These are phyloP conservation scores for Pleurotus cornucopiae DNA, from an alignment of 768 basidiomycete species.

Conservation along the genomic window DNA sequence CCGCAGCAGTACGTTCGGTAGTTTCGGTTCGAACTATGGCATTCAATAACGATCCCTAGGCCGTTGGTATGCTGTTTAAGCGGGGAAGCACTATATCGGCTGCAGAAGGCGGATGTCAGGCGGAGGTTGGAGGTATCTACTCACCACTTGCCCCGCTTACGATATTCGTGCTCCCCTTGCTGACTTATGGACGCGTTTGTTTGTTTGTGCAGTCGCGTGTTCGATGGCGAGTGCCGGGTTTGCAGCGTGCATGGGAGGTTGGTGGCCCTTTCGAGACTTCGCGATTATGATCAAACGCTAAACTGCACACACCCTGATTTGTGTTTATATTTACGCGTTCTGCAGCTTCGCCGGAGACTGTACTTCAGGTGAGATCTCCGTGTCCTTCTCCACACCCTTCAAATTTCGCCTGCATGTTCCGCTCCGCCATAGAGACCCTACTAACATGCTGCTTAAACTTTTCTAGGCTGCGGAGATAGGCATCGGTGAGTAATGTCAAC, in stretches of 20 bases:
- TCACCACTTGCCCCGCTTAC: neutral
- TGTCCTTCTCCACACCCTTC: too few relatives aligned
- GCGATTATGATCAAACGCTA: neutral
- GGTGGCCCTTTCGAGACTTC: constrained; percentile 13
- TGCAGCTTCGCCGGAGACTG: constrained; percentile 74
- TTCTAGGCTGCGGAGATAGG: constrained; percentile 82
- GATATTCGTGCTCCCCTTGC: neutral
- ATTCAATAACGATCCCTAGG: constrained; percentile 34
- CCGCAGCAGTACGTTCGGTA: constrained; percentile 61
- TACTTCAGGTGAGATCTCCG: constrained; percentile 53
- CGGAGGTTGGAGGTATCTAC: constrained; percentile 81
- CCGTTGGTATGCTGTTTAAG: constrained; percentile 94
- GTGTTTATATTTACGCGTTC: constrained; percentile 4
- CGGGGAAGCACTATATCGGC: constrained; percentile 96
- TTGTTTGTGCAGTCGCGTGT: constrained; percentile 62
- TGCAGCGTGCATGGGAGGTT: constrained; percentile 90
- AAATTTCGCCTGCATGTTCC: neutral
- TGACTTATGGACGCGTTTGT: neutral
- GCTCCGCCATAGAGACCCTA: too few relatives aligned
- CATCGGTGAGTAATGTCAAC: constrained; percentile 50
- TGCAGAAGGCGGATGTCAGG: constrained; percentile 93
- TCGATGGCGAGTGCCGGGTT: constrained; percentile 96
- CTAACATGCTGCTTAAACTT: neutral
- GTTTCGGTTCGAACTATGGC: neutral
- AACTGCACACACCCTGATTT: too few relatives aligned